Evolutionary conservation across 2,329 filamentous ascomycete genomes (phyloP).

Genomic region (Mycogone perniciosa): DNA sequence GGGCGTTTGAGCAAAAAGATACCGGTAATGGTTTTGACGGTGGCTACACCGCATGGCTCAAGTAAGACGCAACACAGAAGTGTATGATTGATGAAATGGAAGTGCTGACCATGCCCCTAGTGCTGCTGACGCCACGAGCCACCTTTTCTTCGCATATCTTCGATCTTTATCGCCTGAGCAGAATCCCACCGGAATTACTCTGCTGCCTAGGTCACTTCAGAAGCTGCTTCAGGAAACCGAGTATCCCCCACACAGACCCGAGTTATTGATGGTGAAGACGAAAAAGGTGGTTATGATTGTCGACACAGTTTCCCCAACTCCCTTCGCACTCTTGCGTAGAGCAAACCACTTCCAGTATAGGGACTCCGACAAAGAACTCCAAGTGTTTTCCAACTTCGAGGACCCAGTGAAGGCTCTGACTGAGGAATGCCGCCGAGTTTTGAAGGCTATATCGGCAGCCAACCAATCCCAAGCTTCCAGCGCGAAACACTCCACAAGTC

Average conservation of each 20-base stretch:
- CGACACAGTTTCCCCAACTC: conserved; percentile 87
- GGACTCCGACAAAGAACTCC: conserved; percentile 77
- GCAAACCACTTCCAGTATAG: conserved; percentile 95
- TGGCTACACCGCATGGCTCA: conserved; percentile 83
- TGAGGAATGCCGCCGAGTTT: conserved; percentile 86
- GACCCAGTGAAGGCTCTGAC: conserved; percentile 84
- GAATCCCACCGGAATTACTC: conserved; percentile 70
- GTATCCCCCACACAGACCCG: conserved; percentile 78
- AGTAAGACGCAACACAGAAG: conserved; percentile 41
- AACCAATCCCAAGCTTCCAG: conserved; percentile 77
- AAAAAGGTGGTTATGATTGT: conserved; percentile 96
- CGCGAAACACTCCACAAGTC: conserved; percentile 62
- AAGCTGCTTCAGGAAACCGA: conserved; percentile 87
- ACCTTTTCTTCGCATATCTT: conserved; percentile 96
- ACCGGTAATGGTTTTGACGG: conserved; percentile 88
- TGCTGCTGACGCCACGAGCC: conserved; percentile 90
- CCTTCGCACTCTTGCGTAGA: conserved; percentile 81
- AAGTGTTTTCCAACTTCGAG: conserved; percentile 80
- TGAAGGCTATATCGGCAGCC: conserved; percentile 78
- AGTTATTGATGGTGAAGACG: conserved; percentile 70
- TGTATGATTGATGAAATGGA: neutral
- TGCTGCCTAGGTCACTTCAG: conserved; percentile 84
- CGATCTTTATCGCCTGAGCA: conserved; percentile 81
- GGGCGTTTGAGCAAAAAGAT: conserved; percentile 91
- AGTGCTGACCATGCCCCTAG: conserved; percentile 36